These are phyloP conservation scores for Lomentospora prolificans DNA, from an alignment of 2,329 filamentous ascomycete species.

Conservation along the genomic window DNA sequence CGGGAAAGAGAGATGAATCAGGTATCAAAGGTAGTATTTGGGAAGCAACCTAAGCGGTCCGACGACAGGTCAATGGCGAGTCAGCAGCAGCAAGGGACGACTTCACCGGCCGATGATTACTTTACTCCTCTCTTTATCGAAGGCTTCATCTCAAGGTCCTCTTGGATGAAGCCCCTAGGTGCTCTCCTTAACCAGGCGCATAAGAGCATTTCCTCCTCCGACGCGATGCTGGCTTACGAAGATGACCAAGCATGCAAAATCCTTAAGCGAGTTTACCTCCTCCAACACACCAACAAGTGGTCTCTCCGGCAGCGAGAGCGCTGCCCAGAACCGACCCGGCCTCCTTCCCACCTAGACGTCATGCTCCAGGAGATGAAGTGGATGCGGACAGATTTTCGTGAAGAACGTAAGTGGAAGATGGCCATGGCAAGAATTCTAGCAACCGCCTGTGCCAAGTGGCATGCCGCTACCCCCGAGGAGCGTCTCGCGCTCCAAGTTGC, in stretches of 20 bases:
- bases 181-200: conserved; percentile 72
- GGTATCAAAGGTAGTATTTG: conserved; percentile 68
- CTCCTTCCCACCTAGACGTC: conserved; percentile 74
- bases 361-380: conserved; percentile 88
- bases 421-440: conserved; percentile 72
- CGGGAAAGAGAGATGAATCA: conserved; percentile 40
- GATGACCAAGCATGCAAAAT: conserved; percentile 85
- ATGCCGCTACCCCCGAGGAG: conserved; percentile 53
- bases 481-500: conserved; percentile 60
- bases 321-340: conserved; percentile 67
- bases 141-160: conserved; percentile 42
- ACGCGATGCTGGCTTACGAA: conserved; percentile 72
- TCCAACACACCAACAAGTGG: conserved; percentile 90
- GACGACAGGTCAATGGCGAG: conserved; percentile 35
- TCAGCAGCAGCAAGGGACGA: conserved; percentile 2
- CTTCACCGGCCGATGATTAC: conserved; percentile 47
- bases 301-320: conserved; percentile 82
- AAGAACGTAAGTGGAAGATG: conserved; percentile 91
- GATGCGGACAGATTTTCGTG: conserved; percentile 94
- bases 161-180: conserved; percentile 54
- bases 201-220: conserved; percentile 80
- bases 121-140: conserved; percentile 54
- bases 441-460: conserved; percentile 74
- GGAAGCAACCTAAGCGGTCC: conserved; percentile 47
- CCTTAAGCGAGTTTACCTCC: conserved; percentile 73